Percentiles rank a stretch among this genome's conserved stretches.
Evolutionary conservation across 352 stramenopile genomes (phyloP).

Genomic region (Phytopythium montanum): DNA sequence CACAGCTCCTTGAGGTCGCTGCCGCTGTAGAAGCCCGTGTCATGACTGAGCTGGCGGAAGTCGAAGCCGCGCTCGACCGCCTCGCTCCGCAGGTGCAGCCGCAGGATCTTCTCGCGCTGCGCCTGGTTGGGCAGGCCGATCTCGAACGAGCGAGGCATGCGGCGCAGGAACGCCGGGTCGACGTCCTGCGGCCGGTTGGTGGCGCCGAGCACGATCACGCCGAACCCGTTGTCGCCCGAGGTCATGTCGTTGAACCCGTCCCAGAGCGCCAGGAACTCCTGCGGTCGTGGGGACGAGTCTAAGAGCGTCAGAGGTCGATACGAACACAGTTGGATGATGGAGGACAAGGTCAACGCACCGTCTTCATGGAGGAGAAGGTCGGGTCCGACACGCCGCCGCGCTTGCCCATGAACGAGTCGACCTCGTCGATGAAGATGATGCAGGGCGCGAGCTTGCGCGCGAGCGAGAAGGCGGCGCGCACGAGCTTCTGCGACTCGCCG

Average conservation of each 20-base stretch:
- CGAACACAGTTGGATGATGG: neutral
- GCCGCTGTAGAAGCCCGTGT: constrained; percentile 93
- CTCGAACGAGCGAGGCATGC: constrained; percentile 95
- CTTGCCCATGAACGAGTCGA: constrained; percentile 92
- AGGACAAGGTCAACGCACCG: constrained; percentile 22
- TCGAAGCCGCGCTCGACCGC: constrained; percentile 65
- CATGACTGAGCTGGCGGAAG: constrained; percentile 75
- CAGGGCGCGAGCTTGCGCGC: constrained; percentile 93
- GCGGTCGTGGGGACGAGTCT: neutral
- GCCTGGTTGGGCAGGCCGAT: constrained; percentile 88
- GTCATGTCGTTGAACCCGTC: constrained; percentile 92
- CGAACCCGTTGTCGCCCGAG: constrained; percentile 65
- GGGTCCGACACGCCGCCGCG: constrained; percentile 68
- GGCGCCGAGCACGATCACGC: constrained; percentile 95
- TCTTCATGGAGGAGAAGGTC: constrained; percentile 89
- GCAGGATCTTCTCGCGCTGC: constrained; percentile 93
- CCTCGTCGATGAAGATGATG: constrained; percentile 99
- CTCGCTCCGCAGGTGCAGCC: constrained; percentile 90
- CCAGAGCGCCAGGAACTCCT: constrained; percentile 98
- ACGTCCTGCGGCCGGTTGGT: constrained; percentile 94
- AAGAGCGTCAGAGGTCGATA: neutral
- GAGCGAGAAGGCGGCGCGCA: constrained; percentile 91
- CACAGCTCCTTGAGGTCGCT: constrained; percentile 94
- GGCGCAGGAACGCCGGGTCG: constrained; percentile 93
- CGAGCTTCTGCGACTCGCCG: constrained; percentile 92